These are phyloP conservation scores for Lachnellula willkommii DNA, from an alignment of 2,329 filamentous ascomycete genomes.

Conservation along the genomic window DNA sequence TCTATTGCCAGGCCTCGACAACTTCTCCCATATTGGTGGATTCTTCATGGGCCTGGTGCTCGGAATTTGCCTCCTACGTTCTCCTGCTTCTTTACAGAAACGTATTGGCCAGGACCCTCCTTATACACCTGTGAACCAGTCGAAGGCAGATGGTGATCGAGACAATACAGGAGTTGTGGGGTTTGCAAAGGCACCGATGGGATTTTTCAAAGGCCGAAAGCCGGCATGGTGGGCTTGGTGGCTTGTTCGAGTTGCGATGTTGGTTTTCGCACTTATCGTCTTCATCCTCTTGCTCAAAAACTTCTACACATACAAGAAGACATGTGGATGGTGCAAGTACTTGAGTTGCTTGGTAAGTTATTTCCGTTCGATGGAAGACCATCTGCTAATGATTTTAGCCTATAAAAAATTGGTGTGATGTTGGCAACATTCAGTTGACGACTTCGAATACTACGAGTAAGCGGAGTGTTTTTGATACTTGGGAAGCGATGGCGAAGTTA, in stretches of 20 bases:
- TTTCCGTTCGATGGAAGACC: conserved; percentile 37
- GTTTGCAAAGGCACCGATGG: conserved; percentile 58
- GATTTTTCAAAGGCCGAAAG: conserved; percentile 89
- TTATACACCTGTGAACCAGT: conserved; percentile 62
- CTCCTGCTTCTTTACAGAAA: conserved; percentile 71
- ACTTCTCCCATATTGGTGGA: conserved; percentile 95
- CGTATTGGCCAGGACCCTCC: conserved; percentile 67
- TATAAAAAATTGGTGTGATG: conserved; percentile 63
- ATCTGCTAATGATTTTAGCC: conserved; percentile 38
- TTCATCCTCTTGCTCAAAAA: conserved; percentile 86
- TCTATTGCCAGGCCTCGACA: conserved; percentile 86
- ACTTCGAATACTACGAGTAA: conserved; percentile 16
- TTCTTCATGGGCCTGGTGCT: conserved; percentile 88
- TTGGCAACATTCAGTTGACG: conserved; percentile 26
- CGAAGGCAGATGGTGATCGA: conserved; percentile 31
- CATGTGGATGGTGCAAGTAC: conserved; percentile 91
- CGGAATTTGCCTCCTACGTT: conserved; percentile 82
- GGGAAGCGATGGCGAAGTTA: conserved; percentile 20
- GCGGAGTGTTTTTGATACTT: conserved; percentile 22
- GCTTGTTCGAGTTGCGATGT: conserved; percentile 71
- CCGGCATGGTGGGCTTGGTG: conserved; percentile 98
- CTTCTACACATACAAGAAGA: conserved; percentile 75
- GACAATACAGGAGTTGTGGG: conserved; percentile 25
- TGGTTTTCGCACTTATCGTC: conserved; percentile 75
- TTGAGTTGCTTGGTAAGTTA: conserved; percentile 81